Evolutionary conservation across 495 filamentous ascomycete genomes (phyloP), one percentile per base, ranked within the genome.

Genomic region (Penicillium simplicissimum): DNA sequence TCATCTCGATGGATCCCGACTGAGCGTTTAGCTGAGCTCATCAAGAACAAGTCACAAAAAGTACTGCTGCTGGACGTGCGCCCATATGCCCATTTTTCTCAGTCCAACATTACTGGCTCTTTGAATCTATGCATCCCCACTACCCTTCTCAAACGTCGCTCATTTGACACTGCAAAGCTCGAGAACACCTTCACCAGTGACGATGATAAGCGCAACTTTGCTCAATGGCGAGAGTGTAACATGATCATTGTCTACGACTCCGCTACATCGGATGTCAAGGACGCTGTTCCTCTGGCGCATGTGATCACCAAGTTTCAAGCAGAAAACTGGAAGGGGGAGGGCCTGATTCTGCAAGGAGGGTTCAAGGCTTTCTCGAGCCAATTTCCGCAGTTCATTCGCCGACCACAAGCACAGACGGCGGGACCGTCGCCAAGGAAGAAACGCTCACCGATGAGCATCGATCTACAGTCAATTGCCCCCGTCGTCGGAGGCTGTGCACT

Each of bases 91-190:
- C 90, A 93, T 66, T 97, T 87, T 70, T 81, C 87, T 11, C 81
- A 86, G 42, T 88, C 89, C 49, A 85, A 89, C 28, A 90, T 98
- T 21, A 70, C 77, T 43, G 88, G 87, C 7, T 92, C 95, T 0
- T 73, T 98, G 48, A 98, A 96, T 74, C 81, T 98, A 13, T 98
- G 96, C 62, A 96, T 98, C 57, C 95, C 95, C 0, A 98, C 95
- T 9, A 98, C 94, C 0, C 75, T 98, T 38, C 76, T 98, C 43
- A 98, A 97, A 74, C 82, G 95, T 55, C 87, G 90, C 10, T 94
- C 95, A 0, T 98, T 94, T 74, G 92, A 94, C 63, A 83, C 96
- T n/a, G 80, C 91, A 57, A 98, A 96, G 67, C 80, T 98, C 17
- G 87, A 90, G 59, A 88, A 90, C 58, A 97, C 92, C 5, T 96